Base-by-base conservation (phyloP, 1,284 basidiomycete species). In the Apiotrichum gamsii region DNA sequence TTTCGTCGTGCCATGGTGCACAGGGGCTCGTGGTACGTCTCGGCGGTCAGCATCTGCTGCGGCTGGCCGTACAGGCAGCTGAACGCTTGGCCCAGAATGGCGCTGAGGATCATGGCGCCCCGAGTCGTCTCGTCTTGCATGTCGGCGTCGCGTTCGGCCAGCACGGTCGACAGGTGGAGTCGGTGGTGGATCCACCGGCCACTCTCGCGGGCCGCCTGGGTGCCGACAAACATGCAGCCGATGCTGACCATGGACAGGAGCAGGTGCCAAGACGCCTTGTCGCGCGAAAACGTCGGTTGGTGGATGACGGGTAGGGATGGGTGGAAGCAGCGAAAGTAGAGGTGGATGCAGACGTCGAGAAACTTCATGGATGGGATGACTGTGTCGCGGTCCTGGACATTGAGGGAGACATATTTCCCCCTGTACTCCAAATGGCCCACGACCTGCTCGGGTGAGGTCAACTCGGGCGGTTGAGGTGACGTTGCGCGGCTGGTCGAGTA, bases 261-360 rank as follows among this genome's bases (percentile, higher is more conserved):
- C 20, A 69, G 43, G 3, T 67, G 58, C 3, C 65, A 58, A 6
- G 64, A 59, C 5, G 58, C 56, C 32, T 58, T 56, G 13, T 54
- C 45, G 14, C 41, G 39, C 8, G 47, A 43, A 30, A 65, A 62
- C 10, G 57, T 60, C 5, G 67, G 57, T 20, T 56, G 58, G 42
- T 67, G 64, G 19, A 69, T 41, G 34, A 69, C 54, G 2, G 67
- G 65, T 23, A 65, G 62, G 2, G 60, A 49, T 0, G 64, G 61
- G 45, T 69, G 67, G 31, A 67, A 69, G 28, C 62, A 56, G 33
- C 62, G 60, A 37, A 69, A 67, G 43, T 69, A 69, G 5, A 66
- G 52, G 36, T 66, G 49, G 13, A 51, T 28, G 41, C 49, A 51
- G 20, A 35, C 45, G 25, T 51, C 49, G 11, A 51, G 45, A 14